Base-by-base conservation (phyloP, 2,329 filamentous ascomycete genomes). In the Knoxdaviesia proteae region DNA sequence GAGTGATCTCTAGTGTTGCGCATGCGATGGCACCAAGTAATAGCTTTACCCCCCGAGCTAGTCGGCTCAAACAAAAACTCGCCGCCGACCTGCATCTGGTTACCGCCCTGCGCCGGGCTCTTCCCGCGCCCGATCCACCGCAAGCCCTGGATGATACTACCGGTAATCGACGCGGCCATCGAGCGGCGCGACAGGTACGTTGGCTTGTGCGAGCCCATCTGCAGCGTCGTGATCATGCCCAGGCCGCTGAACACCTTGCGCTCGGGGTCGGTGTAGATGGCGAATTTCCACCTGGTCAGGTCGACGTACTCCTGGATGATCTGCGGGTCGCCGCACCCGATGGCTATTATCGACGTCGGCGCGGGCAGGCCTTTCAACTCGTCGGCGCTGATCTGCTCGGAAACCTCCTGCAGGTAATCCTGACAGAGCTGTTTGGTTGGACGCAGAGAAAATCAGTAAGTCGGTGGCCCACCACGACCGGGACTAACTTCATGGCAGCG, bases 11-110 rank as follows among this genome's bases (percentile, higher is more conserved):
- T 63, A 8, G 82, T 88, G 45, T 73, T 81, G 53, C 66, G 67
- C 83, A 92, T 92, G 32, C 82, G 68, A 59, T 88, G 81, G 51
- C 79, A 86, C 83, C 84, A 92, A 1, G 72, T 76, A 32, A 83
- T 69, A 43, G 61, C 62, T 59, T 80, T 80, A 52, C 71, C 63
- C 52, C 71, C 63, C 3, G 56, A 52, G 29, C 48, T 47, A 6
- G 49, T 46, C 0, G 68, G 69, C 53, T 82, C 77, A 48, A 84
- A 84, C n/a, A 87, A 55, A 47, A 86, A 83, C 59, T 87, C 82
- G 7, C 81, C 82, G 30, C 82, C 80, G 3, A 82, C 75, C 58
- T 84, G 78, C 42, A 68, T 63, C 53, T 70, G 64, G 53, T 82
- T 69, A 3, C 81, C 80, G 20, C 20, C 20, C 20, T 20, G 20